Base-by-base conservation (phyloP, 1,284 basidiomycete genomes). In the Erythrobasidium hasegawianum region DNA sequence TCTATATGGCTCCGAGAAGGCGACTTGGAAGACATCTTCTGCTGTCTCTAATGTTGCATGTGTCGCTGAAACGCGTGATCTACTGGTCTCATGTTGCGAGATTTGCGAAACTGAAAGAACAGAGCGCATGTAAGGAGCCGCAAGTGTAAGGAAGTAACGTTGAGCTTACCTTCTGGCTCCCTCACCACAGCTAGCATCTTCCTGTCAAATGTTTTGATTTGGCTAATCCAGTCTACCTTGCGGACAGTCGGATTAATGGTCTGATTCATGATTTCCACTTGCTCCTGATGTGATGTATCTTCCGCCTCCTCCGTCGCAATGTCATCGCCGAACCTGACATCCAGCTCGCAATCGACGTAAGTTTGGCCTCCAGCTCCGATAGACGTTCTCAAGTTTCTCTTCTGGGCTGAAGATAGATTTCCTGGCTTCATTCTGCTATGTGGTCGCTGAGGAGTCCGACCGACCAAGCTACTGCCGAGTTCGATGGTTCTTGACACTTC, bases 311-410 rank as follows among this genome's bases (percentile, higher is more conserved):
- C 11, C 18, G 33, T 45, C 10, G 33, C 20, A 20, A 65, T n/a
- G 14, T 65, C 62, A 27, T 65, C 62, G 13, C 62, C 62, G 38
- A 65, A 65, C 16, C 62, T 55, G 2, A 65, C 62, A n/a, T 65
- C 62, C n/a, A 56, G 57, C 49, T 65, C 62, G 27, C 43, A 58
- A 2, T 65, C 55, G 11, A 65, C 56, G n/a, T 57, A 47, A 43
- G 20, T 41, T 29, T 65, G 40, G 10, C 62, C 62, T 9, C n/a
- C 56, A 8, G 55, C 38, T 13, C 56, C 56, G 5, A 57, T 1
- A 4, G 43, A 47, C 43, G 22, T n/a, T 47, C 43, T 5, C 7
- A 47, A 8, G 24, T 22, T 29, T 20, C 26, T n/a, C 50, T 27
- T 24, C 50, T 16, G 20, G 5, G 50, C 50, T 33, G 22, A 24